These are phyloP conservation scores for Trichophyton equinum DNA, from an alignment of 2,329 filamentous ascomycete species.

Conservation along the genomic window DNA sequence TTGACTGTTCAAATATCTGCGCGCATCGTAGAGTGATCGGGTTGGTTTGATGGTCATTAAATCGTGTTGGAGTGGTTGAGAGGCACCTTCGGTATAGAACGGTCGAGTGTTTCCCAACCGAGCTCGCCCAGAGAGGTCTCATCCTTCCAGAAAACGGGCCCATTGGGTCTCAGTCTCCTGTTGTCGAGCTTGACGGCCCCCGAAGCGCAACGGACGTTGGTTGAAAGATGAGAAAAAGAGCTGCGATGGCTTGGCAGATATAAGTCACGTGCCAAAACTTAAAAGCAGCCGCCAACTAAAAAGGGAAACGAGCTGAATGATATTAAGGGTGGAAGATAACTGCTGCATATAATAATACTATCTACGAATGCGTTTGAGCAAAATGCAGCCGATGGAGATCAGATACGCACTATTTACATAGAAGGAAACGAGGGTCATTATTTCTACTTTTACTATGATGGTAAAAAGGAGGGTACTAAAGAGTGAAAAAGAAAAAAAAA, in stretches of 20 bases:
- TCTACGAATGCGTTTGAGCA: too few relatives aligned
- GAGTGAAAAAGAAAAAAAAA: not conserved
- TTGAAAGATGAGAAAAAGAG: too few relatives aligned
- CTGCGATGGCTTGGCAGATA: too few relatives aligned
- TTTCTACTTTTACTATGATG: too few relatives aligned
- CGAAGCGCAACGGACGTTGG: not conserved
- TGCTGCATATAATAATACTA: too few relatives aligned
- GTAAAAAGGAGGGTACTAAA: not conserved
- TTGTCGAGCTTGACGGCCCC: not conserved
- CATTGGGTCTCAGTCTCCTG: not conserved
- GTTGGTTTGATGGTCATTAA: conserved; percentile 16
- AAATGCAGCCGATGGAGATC: too few relatives aligned
- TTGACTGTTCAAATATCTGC: conserved; percentile 26
- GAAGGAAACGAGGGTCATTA: too few relatives aligned
- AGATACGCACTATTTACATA: too few relatives aligned
- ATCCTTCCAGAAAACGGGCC: not conserved
- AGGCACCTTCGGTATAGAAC: conserved; percentile 30
- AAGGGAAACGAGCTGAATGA: not conserved
- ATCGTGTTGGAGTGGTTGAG: conserved; percentile 25
- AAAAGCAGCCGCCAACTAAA: too few relatives aligned
- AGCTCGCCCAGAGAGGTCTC: not conserved
- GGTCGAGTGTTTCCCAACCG: conserved; percentile 16
- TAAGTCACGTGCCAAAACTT: too few relatives aligned
- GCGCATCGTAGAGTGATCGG: conserved; percentile 25
- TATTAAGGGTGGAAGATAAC: not conserved